Percentiles rank a stretch among this genome's conserved stretches.
Evolutionary conservation across 768 basidiomycete genomes (phyloP).

Genomic region (Suillus plorans): DNA sequence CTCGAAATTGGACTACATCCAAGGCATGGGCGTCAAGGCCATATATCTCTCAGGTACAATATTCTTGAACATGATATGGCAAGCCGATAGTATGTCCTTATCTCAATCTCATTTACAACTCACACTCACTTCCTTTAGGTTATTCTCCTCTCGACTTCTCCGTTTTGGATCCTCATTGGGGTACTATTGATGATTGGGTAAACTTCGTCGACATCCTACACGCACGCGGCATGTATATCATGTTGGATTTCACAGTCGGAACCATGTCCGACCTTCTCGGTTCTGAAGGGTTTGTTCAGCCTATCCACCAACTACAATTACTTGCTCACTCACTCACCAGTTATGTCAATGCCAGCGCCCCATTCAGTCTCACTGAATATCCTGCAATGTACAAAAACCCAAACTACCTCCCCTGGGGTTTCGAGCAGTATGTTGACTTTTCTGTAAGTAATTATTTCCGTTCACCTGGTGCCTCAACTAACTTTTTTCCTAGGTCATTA

Average conservation of each 20-base stretch:
- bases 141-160: conserved; percentile 91
- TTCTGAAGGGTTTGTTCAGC: conserved; percentile 65
- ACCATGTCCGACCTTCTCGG: conserved; percentile 89
- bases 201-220: conserved; percentile 76
- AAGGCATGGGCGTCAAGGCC: conserved; percentile 82
- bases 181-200: conserved; percentile 79
- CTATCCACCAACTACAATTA: conserved; percentile 9
- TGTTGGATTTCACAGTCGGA: conserved; percentile 92
- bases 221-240: conserved; percentile 83
- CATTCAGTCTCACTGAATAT: conserved; percentile 78
- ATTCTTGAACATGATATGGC: too few relatives aligned
- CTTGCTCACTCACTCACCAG: conserved; percentile 38
- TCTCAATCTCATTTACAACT: too few relatives aligned
- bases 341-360: conserved; percentile 70
- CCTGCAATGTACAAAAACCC: conserved; percentile 73
- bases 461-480: conserved; percentile 1
- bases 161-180: conserved; percentile 92
- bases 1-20: conserved; percentile 78
- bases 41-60: conserved; percentile 89
- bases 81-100: too few relatives aligned
- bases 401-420: conserved; percentile 79
- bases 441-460: conserved; percentile 38
- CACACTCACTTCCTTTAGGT: too few relatives aligned
- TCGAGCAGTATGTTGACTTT: conserved; percentile 84
- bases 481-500: conserved; percentile 47